Evolutionary conservation across 148 eudicot species (phyloP), one percentile per base, ranked within the genome.

Genomic region (Camellia sinensis): DNA sequence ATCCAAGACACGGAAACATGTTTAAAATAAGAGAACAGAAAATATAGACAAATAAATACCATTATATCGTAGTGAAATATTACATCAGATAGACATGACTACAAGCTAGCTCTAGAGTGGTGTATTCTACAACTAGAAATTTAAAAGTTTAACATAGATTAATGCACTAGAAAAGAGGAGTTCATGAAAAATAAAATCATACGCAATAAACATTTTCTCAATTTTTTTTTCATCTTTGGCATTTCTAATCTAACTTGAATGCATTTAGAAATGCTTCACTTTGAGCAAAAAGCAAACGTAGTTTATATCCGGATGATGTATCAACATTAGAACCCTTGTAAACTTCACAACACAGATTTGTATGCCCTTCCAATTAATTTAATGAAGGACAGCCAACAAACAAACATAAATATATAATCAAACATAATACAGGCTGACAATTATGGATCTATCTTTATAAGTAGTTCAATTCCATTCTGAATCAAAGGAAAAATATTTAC

Each of bases 401-500:
- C 64, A 61, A 61, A 61, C 5, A n/a, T 15, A 61, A 61, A 71
- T 71, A 19, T 50, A 14, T 13, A 71, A 21, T 50, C 75, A 50
- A 21, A 14, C 13, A 11, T 21, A 9, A 41, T 21, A 52, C 57
- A 19, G 14, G 3, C 15, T 19, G 19, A 50, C 41, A 46, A 52
- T 22, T 10, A 15, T 40, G 59, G 7, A 40, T 22, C 19, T 73
- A 54, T 60, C 63, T 54, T n/a, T 53, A 46, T 11, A 18, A 56
- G 14, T 18, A 14, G 75, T 21, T 50, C 60, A 71, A 21, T 54
- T 54, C 59, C 54, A 40, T 19, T 13, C 62, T 4, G 45, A 37
- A 12, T 19, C 41, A 15, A 37, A 56, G 63, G 45, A 73, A 37
- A 74, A 75, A 59, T 19, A 61, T 68, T 79, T 89, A 92, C 97